Percentiles rank a stretch among this genome's conserved stretches.
Conservation (phyloP, 306 rosid genomes). For the Medicago lupulina region DNA sequence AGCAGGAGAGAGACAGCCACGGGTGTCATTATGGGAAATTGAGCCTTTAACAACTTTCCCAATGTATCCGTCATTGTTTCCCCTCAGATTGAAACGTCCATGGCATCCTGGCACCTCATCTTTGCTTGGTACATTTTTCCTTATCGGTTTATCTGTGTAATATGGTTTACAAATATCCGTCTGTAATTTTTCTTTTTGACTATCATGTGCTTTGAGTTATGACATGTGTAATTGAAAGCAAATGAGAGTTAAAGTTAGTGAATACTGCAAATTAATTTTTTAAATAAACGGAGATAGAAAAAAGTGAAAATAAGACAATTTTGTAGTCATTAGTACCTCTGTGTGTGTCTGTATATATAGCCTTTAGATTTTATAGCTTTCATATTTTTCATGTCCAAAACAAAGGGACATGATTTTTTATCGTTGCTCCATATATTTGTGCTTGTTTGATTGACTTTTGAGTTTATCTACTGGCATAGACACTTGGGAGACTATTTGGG, state of each 20-base stretch:
- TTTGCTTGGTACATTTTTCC: conserved; percentile 61
- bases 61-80: conserved; percentile 88
- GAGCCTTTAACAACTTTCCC: conserved; percentile 94
- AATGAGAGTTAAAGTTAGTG: conserved; percentile 7
- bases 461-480: no score
- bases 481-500: no score
- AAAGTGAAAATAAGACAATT: no score
- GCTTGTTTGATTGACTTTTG: no score
- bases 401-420: background rate
- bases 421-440: background rate
- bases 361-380: background rate
- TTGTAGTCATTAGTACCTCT: no score
- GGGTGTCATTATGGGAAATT: conserved; percentile 93
- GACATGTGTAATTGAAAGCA: conserved; percentile 15
- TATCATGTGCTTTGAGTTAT: background rate
- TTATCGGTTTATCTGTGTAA: background rate
- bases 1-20: conserved; percentile 89
- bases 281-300: no score
- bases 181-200: background rate
- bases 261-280: background rate
- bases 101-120: conserved; percentile 92
- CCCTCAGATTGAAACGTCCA: conserved; percentile 88
- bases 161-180: background rate
- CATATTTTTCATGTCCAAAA: conserved; percentile 1
- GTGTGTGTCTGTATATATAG: no score